Base-by-base conservation (phyloP, 2,329 filamentous ascomycete species). In the Verticillium alfalfae region DNA sequence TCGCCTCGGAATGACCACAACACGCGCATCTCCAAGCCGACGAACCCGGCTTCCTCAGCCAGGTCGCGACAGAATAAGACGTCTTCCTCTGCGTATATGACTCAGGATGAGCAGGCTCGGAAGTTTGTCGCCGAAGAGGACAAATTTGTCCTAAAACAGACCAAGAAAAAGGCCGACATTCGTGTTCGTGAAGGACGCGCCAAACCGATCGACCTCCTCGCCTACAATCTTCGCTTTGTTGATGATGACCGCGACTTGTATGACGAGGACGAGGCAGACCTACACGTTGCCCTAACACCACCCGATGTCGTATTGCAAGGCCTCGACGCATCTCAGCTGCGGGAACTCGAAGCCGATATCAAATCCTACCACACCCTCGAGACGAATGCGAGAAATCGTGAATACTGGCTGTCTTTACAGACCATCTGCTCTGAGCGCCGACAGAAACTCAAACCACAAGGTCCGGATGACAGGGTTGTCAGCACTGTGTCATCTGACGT, bases 131-230 rank as follows among this genome's bases (percentile, higher is more conserved):
- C 94, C 59, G 91, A 96, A 69, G 95, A 99, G 75, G 95, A 99
- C 78, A 88, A 90, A 66, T 99, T 99, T 71, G 95, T 98, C 61
- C 80, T 99, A 70, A 93, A 93, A 76, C 95, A 99, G 77, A 90
- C 94, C 56, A 99, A 98, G 82, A 98, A 96, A 81, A 98, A 97
- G 80, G 94, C 95, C 52, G 91, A 93, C 66, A 96, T 99, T 68
- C 89, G 95, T 49, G 93, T 98, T 56, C 91, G 93, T 68, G 93
- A 96, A 75, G 90, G 91, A 12, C 87, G 96, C 67, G 93, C 94
- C 61, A 93, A 92, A 71, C 91, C 94, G 10, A 94, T 98, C 70
- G 95, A 99, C 78, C 93, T 91, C 82, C 84, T 99, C 56, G 92
- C 93, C 1, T 95, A 98, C 70, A 96, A 91, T 64, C 79, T 99